These are phyloP conservation scores for Mollisia scopiformis DNA, from an alignment of 2,329 filamentous ascomycete species.

Conservation along the genomic window DNA sequence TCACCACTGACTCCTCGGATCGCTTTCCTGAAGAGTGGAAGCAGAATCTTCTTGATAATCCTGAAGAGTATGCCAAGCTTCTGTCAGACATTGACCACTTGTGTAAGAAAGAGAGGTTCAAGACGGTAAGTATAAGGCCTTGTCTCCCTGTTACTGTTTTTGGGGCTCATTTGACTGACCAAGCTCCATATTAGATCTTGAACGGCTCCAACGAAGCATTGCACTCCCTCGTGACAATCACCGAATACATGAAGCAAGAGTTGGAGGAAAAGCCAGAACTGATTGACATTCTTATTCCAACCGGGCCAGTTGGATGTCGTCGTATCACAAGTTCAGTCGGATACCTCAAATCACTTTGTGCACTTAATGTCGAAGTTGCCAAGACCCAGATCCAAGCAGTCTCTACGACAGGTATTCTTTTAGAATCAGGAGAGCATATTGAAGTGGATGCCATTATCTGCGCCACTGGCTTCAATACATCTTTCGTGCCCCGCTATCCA, in stretches of 20 bases:
- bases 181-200: background rate
- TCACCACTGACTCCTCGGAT: background rate
- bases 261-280: conserved; percentile 45
- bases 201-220: background rate
- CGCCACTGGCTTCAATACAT: background rate
- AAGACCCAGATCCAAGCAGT: conserved; percentile 49
- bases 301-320: conserved; percentile 44
- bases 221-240: background rate
- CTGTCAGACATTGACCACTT: background rate
- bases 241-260: conserved; percentile 4
- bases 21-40: conserved; percentile 33
- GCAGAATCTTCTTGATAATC: background rate
- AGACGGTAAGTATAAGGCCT: background rate
- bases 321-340: conserved; percentile 44
- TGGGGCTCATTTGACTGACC: background rate
- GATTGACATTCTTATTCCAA: conserved; percentile 50
- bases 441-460: conserved; percentile 40
- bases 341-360: conserved; percentile 40
- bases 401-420: conserved; percentile 38
- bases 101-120: background rate
- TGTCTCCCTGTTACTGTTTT: background rate
- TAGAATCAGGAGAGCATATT: conserved; percentile 28
- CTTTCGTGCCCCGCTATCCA: background rate
- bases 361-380: conserved; percentile 39
- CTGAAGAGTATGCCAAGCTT: conserved; percentile 33